These are phyloP conservation scores for Niebla homalea DNA, from an alignment of 495 filamentous ascomycete genomes.

Conservation along the genomic window DNA sequence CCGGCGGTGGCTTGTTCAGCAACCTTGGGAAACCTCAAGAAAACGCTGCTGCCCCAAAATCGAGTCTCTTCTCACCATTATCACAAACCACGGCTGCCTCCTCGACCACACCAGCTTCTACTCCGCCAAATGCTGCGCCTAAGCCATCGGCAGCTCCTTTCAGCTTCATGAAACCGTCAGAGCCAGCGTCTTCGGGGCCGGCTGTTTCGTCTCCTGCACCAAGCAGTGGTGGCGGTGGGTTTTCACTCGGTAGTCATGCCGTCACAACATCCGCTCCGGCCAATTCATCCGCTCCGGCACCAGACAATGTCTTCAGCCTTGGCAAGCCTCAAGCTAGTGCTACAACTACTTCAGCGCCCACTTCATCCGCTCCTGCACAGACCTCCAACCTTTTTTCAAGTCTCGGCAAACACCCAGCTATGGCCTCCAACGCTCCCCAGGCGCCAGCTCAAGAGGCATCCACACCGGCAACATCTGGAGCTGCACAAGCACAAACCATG, in stretches of 20 bases:
- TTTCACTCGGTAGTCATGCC: slow-evolving; percentile 10
- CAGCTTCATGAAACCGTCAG: slow-evolving; percentile 5
- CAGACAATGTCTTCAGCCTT: slow-evolving; percentile 27
- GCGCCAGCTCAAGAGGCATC: slow-evolving; percentile 11
- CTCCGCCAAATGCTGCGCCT: slow-evolving; percentile 8
- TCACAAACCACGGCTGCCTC: slow-evolving; percentile 25
- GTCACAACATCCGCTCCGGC: slow-evolving; percentile 16
- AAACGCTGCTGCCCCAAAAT: background rate
- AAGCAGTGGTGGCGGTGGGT: slow-evolving; percentile 15
- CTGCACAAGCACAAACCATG: slow-evolving; percentile 15
- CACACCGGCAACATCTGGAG: slow-evolving; percentile 10
- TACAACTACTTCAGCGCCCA: slow-evolving; percentile 18
- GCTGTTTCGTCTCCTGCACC: slow-evolving; percentile 5
- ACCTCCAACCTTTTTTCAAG: slow-evolving; percentile 22
- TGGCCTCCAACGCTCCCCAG: slow-evolving; percentile 11
- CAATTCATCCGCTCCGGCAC: slow-evolving; percentile 14
- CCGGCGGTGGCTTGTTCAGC: slow-evolving; percentile 7
- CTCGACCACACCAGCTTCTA: slow-evolving; percentile 27
- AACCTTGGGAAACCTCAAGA: slow-evolving; percentile 11
- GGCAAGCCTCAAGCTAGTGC: slow-evolving; percentile 24
- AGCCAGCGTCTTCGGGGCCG: slow-evolving; percentile 6
- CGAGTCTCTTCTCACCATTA: slow-evolving; percentile 8
- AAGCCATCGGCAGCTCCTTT: slow-evolving; percentile 6
- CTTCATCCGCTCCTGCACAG: slow-evolving; percentile 21
- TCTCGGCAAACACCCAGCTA: slow-evolving; percentile 17